Conservation (phyloP, 2,329 filamentous ascomycete species). For the Paramyrothecium sp. region DNA sequence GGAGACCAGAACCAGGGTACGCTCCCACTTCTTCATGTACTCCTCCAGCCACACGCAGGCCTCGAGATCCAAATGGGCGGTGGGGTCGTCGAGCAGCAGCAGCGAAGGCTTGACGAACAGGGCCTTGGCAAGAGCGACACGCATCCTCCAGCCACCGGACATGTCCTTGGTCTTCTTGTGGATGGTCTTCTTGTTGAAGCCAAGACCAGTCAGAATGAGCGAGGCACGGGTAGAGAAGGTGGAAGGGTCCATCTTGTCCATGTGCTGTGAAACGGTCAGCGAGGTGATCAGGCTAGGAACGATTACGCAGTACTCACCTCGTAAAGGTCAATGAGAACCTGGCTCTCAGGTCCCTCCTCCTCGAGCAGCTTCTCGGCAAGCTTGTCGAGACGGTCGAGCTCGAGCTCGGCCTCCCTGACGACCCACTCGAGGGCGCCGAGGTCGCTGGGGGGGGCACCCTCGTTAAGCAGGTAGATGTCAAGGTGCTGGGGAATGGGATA, state of each 20-base stretch:
- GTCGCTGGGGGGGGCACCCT: constrained; percentile 87
- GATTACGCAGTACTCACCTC: constrained; percentile 63
- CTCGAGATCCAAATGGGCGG: constrained; percentile 98
- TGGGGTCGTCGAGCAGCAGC: constrained; percentile 95
- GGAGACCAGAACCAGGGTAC: constrained; percentile 92
- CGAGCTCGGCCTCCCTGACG: constrained; percentile 87
- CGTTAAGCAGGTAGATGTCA: constrained; percentile 97
- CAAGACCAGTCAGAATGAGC: constrained; percentile 95
- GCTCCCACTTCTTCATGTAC: constrained; percentile 99
- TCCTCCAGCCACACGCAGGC: constrained; percentile 99
- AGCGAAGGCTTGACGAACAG: constrained; percentile 98
- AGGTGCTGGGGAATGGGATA: constrained; percentile 94
- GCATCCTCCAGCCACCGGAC: constrained; percentile 99
- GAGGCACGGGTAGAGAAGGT: constrained; percentile 96
- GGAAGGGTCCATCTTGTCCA: constrained; percentile 98
- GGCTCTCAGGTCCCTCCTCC: constrained; percentile 86
- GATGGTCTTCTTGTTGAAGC: constrained; percentile 98
- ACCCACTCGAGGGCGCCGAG: constrained; percentile 96
- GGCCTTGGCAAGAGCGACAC: constrained; percentile 94
- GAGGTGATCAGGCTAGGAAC: neutral
- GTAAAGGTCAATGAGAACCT: constrained; percentile 89
- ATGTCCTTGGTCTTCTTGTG: constrained; percentile 99
- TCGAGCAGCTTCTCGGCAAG: constrained; percentile 89
- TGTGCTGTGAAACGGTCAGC: constrained; percentile 61
- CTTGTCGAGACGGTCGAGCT: constrained; percentile 87